phyloP scores from a whole-genome alignment of 345 rosid genomes.

The Melaleuca quinquenervia region DNA sequence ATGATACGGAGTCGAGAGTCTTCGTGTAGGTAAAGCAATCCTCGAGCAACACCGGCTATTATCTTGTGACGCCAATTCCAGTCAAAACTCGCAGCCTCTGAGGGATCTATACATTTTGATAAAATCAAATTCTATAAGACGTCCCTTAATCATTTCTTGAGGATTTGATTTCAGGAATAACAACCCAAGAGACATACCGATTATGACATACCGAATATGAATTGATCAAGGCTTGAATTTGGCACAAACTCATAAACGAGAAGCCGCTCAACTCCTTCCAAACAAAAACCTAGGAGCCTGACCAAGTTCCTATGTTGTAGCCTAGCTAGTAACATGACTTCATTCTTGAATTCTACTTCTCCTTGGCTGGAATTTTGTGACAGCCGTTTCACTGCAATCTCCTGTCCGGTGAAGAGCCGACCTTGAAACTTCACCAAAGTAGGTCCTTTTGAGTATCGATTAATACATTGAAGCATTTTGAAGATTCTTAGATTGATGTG shows the following conservation, averaged over 20 bases:
- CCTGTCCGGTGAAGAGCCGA: slow-evolving; percentile 8
- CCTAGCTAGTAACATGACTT: slow-evolving; percentile 25
- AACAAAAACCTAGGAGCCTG: slow-evolving; percentile 30
- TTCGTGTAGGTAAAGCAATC: slow-evolving; percentile 38
- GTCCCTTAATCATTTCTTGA: not conserved
- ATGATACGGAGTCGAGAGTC: slow-evolving; percentile 29
- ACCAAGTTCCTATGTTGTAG: slow-evolving; percentile 40
- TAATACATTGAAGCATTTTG: not conserved
- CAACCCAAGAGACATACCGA: slow-evolving; percentile 6
- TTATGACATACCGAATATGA: slow-evolving; percentile 31
- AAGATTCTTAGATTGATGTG: too few species aligned
- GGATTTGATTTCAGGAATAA: not conserved
- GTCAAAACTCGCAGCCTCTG: slow-evolving; percentile 1
- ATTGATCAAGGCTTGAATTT: slow-evolving; percentile 27
- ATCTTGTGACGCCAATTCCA: slow-evolving; percentile 28
- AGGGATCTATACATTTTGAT: slow-evolving; percentile 7
- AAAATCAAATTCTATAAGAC: not conserved
- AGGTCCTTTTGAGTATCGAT: not conserved
- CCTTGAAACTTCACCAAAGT: slow-evolving; percentile 4
- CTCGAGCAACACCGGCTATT: slow-evolving; percentile 25
- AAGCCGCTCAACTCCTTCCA: slow-evolving; percentile 25
- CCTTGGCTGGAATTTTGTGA: slow-evolving; percentile 21
- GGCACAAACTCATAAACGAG: slow-evolving; percentile 40
- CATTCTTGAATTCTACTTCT: slow-evolving; percentile 26
- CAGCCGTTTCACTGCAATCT: slow-evolving; percentile 29